Conservation (phyloP, 83 land plant genomes). For the Thuja plicata region DNA sequence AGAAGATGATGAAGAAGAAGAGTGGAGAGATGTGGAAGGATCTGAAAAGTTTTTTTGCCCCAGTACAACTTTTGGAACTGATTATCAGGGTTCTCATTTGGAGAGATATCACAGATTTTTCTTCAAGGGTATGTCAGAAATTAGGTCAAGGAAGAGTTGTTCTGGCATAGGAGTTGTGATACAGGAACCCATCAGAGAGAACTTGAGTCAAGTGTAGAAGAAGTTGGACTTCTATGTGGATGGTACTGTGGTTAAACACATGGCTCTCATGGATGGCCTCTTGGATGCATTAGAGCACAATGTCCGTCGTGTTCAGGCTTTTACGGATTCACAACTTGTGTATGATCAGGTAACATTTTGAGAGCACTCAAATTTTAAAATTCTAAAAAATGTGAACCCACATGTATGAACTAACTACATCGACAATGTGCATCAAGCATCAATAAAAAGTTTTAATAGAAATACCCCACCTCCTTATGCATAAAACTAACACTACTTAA, state of each 20-base stretch:
- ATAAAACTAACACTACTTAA: too few relatives aligned
- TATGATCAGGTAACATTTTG: slow-evolving; percentile 42
- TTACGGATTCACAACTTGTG: slow-evolving; percentile 71
- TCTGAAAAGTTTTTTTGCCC: too few relatives aligned
- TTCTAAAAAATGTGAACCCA: not conserved
- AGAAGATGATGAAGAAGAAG: too few relatives aligned
- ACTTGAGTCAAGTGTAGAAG: slow-evolving; percentile 50
- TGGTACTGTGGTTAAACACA: slow-evolving; percentile 48
- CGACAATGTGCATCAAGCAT: not conserved
- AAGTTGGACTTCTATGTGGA: slow-evolving; percentile 68
- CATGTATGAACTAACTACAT: not conserved
- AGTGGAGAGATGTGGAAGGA: too few relatives aligned
- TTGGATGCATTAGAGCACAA: slow-evolving; percentile 34
- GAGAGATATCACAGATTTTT: too few relatives aligned
- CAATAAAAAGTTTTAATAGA: too few relatives aligned
- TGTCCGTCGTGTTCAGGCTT: slow-evolving; percentile 33
- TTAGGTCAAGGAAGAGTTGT: too few relatives aligned
- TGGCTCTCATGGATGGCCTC: slow-evolving; percentile 72
- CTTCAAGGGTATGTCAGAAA: too few relatives aligned
- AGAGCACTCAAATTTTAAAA: not conserved
- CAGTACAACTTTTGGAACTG: too few relatives aligned
- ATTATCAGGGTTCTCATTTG: too few relatives aligned
- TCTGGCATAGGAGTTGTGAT: too few relatives aligned
- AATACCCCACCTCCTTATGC: too few relatives aligned
- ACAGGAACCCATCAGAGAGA: slow-evolving; percentile 19